Evolutionary conservation across 495 filamentous ascomycete genomes (phyloP).

Genomic region (Talaromyces trachyspermus): DNA sequence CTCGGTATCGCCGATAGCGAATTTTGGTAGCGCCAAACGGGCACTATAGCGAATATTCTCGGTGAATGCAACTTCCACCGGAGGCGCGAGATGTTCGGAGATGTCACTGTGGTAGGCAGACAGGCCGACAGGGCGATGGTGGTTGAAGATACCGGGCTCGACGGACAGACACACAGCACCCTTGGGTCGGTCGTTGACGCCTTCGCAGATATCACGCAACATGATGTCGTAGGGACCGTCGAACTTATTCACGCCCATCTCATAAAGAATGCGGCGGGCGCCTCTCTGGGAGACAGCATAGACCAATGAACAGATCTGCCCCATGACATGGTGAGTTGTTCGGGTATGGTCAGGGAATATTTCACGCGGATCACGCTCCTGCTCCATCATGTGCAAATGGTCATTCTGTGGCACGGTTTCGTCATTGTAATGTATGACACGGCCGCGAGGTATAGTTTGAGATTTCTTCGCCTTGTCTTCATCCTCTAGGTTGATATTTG

Average conservation of each 20-base stretch:
- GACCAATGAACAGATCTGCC: constrained; percentile 44
- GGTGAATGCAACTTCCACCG: constrained; percentile 7
- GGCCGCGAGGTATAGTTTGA: constrained; percentile 10
- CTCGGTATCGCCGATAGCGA: constrained; percentile 1
- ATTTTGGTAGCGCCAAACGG: constrained; percentile 1
- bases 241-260: constrained; percentile 9
- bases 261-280: constrained; percentile 42
- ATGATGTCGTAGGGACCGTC: constrained; percentile 9
- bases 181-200: constrained; percentile 8
- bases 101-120: constrained; percentile 10
- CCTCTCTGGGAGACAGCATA: constrained; percentile 50
- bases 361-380: constrained; percentile 5
- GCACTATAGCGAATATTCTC: constrained; percentile 8
- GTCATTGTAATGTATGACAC: constrained; percentile 13
- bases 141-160: constrained; percentile 8
- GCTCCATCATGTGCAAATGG: constrained; percentile 8
- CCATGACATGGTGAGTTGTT: constrained; percentile 34
- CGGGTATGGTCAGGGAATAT: constrained; percentile 33
- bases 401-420: constrained; percentile 14
- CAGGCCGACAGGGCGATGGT: constrained; percentile 7
- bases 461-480: constrained; percentile 7
- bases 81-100: constrained; percentile 6
- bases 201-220: constrained; percentile 8
- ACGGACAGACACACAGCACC: constrained; percentile 8
- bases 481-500: constrained; percentile 6